phyloP scores from a whole-genome alignment of 108 stramenopile species.

The Nitzschia palea region DNA sequence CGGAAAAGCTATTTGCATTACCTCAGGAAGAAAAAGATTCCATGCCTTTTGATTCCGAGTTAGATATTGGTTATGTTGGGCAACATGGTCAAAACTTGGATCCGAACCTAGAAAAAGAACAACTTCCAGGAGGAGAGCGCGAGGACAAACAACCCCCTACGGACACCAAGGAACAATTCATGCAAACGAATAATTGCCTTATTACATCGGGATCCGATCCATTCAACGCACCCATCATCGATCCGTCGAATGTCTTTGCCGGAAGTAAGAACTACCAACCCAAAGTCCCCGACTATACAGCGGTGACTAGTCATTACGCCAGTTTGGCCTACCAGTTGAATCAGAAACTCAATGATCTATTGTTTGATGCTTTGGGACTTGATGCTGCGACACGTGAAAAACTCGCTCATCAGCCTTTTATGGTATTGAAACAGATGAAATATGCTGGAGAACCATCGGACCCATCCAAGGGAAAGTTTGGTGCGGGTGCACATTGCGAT shows the following conservation, averaged over 20 bases:
- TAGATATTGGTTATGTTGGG: conserved; percentile 18
- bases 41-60: conserved; percentile 16
- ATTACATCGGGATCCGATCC: conserved; percentile 5
- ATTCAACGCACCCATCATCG: background rate
- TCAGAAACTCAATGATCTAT: background rate
- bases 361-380: conserved; percentile 14
- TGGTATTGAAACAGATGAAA: conserved; percentile 23
- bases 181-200: conserved; percentile 19
- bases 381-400: background rate
- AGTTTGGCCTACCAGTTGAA: conserved; percentile 12
- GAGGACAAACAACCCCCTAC: background rate
- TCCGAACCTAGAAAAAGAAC: background rate
- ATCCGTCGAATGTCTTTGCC: conserved; percentile 14
- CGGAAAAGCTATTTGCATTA: conserved; percentile 7
- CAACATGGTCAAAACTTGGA: conserved; percentile 1
- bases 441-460: conserved; percentile 18
- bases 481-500: conserved; percentile 19
- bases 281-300: conserved; percentile 6
- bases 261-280: conserved; percentile 14
- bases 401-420: conserved; percentile 7
- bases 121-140: background rate
- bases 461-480: conserved; percentile 8
- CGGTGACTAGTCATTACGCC: background rate
- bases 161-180: conserved; percentile 24
- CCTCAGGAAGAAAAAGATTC: background rate